Evolutionary conservation across 331 rosid species (phyloP).

Genomic region (Telfairia occidentalis): DNA sequence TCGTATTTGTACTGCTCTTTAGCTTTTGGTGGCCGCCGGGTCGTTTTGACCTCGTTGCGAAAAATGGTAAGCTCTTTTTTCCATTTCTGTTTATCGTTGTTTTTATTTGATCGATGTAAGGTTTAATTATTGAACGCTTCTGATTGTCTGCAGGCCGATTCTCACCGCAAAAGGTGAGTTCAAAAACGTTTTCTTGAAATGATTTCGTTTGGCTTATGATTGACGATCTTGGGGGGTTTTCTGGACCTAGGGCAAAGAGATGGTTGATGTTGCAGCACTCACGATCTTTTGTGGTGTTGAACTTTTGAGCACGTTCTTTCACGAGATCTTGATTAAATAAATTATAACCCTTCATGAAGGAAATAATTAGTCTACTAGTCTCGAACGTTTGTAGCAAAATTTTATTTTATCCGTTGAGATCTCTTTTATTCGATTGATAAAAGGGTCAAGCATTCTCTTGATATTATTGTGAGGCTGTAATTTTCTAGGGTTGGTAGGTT

Average conservation of each 20-base stretch:
- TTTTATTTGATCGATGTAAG: slow-evolving; percentile 9
- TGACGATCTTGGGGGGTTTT: neutral
- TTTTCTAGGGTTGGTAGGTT: neutral
- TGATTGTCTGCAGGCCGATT: slow-evolving; percentile 49
- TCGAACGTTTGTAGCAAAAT: neutral
- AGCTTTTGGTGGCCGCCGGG: neutral
- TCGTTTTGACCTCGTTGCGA: neutral
- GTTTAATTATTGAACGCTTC: neutral
- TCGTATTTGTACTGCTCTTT: neutral
- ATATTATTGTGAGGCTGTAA: neutral
- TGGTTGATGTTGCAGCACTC: neutral
- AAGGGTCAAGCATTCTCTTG: neutral
- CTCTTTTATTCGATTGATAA: neutral
- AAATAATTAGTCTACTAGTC: neutral
- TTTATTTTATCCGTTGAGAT: neutral
- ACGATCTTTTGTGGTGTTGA: neutral
- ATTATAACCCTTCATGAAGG: neutral
- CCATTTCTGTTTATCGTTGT: neutral
- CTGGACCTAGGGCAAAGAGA: neutral
- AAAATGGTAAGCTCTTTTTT: slow-evolving; percentile 29
- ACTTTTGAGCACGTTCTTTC: neutral
- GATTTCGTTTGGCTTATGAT: neutral
- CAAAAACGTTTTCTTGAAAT: neutral
- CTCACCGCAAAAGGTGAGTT: slow-evolving; percentile 62
- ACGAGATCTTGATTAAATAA: neutral